Conservation (phyloP, 176 grass and related monocot genomes). For the Phoenix roebelenii region DNA sequence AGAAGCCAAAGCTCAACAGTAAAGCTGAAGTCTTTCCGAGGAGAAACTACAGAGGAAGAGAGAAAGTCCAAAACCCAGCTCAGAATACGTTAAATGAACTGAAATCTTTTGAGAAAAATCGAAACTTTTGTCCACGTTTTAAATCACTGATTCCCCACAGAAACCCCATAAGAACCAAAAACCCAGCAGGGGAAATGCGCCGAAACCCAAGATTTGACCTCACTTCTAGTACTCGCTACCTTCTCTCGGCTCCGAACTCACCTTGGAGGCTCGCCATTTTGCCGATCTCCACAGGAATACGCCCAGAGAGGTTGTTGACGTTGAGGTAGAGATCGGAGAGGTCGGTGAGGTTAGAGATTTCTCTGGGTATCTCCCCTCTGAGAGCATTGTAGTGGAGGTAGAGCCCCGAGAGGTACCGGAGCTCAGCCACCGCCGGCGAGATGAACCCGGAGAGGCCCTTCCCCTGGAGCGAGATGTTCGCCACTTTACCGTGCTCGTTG, state of each 20-base stretch:
- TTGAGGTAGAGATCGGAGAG: slow-evolving; percentile 66
- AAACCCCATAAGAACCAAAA: no score
- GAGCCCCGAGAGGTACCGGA: slow-evolving; percentile 44
- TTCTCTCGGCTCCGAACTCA: slow-evolving; percentile 4
- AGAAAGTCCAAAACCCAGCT: no score
- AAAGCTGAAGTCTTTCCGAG: no score
- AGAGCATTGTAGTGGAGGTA: slow-evolving; percentile 79
- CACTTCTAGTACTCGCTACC: no score
- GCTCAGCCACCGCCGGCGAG: slow-evolving; percentile 42
- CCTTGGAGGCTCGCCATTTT: slow-evolving; percentile 57
- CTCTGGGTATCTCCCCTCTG: slow-evolving; percentile 32
- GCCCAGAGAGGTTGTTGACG: slow-evolving; percentile 52
- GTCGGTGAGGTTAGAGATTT: slow-evolving; percentile 30
- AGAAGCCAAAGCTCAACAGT: no score
- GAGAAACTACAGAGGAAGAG: no score
- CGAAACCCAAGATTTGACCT: no score
- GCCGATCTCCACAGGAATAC: slow-evolving; percentile 45
- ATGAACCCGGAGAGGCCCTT: slow-evolving; percentile 42
- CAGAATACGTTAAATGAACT: no score
- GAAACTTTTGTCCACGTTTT: no score
- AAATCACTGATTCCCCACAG: no score
- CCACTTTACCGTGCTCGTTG: slow-evolving; percentile 45
- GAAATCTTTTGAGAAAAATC: no score
- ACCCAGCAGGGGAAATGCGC: no score
- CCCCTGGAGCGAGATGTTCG: slow-evolving; percentile 58